Evolutionary conservation across 306 rosid species (phyloP).

Genomic region (Pyrus bretschneideri): DNA sequence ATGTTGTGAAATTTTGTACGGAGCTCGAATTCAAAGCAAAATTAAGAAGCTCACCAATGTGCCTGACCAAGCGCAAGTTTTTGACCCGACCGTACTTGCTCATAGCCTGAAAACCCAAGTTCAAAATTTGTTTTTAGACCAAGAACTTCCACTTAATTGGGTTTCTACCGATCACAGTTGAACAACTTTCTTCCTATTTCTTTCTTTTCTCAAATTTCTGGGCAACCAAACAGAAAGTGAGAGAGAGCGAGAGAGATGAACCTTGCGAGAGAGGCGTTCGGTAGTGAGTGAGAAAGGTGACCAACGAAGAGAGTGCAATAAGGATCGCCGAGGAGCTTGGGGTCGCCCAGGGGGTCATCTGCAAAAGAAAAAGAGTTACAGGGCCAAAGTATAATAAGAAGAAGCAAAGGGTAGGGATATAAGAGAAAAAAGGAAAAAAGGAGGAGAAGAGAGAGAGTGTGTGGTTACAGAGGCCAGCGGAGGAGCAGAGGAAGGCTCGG

Average conservation of each 20-base stretch:
- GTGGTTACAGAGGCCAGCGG: slow-evolving; percentile 57
- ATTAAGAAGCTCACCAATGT: slow-evolving; percentile 54
- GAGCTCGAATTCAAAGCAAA: not conserved
- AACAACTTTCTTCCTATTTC: not conserved
- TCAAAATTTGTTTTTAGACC: slow-evolving; percentile 11
- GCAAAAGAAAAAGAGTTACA: slow-evolving; percentile 9
- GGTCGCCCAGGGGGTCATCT: slow-evolving; percentile 84
- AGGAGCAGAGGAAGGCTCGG: slow-evolving; percentile 72
- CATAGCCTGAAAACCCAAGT: slow-evolving; percentile 60
- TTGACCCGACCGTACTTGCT: slow-evolving; percentile 69
- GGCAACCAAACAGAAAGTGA: not conserved
- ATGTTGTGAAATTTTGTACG: not conserved
- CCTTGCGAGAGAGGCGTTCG: slow-evolving; percentile 55
- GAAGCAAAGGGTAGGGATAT: not conserved
- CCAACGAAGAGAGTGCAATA: slow-evolving; percentile 71
- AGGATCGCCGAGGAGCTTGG: slow-evolving; percentile 72
- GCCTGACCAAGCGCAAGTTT: slow-evolving; percentile 76
- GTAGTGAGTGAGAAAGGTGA: slow-evolving; percentile 68
- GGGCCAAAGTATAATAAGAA: not conserved
- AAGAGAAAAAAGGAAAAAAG: no score
- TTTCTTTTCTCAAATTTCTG: not conserved
- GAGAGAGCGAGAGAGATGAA: not conserved
- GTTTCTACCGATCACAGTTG: not conserved
- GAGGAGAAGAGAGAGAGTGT: not conserved
- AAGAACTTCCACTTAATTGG: not conserved